Evolutionary conservation across 306 rosid species (phyloP).

Genomic region (Citrullus amarus): DNA sequence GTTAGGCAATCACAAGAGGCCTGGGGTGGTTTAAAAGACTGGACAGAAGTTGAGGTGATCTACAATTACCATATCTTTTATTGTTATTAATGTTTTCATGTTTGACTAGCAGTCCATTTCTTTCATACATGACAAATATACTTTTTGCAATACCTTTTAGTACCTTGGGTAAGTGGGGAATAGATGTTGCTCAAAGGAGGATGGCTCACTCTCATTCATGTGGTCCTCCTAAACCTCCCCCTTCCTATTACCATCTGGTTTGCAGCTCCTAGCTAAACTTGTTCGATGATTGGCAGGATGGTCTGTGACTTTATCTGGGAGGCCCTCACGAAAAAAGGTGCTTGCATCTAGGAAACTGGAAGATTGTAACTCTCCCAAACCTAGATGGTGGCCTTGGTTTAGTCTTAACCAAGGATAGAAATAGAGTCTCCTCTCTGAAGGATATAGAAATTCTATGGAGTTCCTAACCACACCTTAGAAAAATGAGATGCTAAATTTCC

Average conservation of each 20-base stretch:
- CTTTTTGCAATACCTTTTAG: not conserved
- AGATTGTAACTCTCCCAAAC: not conserved
- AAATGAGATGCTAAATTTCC: not conserved
- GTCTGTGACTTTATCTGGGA: not conserved
- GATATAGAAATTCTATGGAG: not conserved
- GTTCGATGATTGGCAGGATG: not conserved
- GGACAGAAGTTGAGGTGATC: slow-evolving; percentile 85
- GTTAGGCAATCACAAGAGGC: slow-evolving; percentile 62
- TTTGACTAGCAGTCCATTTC: not conserved
- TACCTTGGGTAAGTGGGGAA: not conserved
- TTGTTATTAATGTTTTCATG: not conserved
- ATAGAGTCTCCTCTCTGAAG: not conserved
- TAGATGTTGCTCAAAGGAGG: not conserved
- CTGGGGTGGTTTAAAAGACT: slow-evolving; percentile 57
- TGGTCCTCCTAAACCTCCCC: not conserved
- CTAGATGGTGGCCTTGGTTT: not conserved
- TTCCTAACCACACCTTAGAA: not conserved
- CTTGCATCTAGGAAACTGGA: not conserved
- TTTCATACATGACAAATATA: not conserved
- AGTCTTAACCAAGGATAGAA: not conserved
- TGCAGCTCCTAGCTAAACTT: not conserved
- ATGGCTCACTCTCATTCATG: not conserved
- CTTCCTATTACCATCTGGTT: not conserved
- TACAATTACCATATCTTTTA: not conserved
- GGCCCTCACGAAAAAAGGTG: not conserved